phyloP scores from a whole-genome alignment of 2,329 filamentous ascomycete species.

The Penicillium verrucosum region DNA sequence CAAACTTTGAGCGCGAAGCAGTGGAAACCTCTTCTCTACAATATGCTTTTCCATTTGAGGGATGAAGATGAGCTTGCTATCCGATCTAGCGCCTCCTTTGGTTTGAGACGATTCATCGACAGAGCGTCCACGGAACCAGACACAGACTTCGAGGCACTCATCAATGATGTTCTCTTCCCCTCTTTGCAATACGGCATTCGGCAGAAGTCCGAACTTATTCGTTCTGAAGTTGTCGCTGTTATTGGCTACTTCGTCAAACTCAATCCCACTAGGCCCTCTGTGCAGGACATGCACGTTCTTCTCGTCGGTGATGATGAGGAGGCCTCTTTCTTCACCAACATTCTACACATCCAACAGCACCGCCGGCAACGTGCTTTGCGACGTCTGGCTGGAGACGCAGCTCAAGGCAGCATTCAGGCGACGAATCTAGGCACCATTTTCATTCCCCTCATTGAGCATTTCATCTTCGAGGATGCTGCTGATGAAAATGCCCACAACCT shows the following conservation, averaged over 20 bases:
- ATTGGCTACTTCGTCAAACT: slow-evolving; percentile 73
- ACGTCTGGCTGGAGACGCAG: slow-evolving; percentile 67
- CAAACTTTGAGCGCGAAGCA: slow-evolving; percentile 63
- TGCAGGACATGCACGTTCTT: slow-evolving; percentile 71
- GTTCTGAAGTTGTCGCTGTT: slow-evolving; percentile 75
- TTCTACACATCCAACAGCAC: slow-evolving; percentile 84
- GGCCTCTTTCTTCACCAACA: slow-evolving; percentile 85
- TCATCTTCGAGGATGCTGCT: slow-evolving; percentile 78
- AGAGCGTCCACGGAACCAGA: slow-evolving; percentile 47
- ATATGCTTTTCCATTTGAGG: slow-evolving; percentile 81
- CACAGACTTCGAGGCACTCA: slow-evolving; percentile 54
- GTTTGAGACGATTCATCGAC: slow-evolving; percentile 73
- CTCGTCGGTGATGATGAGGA: slow-evolving; percentile 71
- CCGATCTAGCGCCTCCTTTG: slow-evolving; percentile 75
- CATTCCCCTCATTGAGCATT: slow-evolving; percentile 88
- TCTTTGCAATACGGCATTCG: slow-evolving; percentile 72
- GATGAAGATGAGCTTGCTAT: slow-evolving; percentile 87
- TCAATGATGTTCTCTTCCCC: slow-evolving; percentile 67
- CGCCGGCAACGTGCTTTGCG: slow-evolving; percentile 80
- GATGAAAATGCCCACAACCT: slow-evolving; percentile 77
- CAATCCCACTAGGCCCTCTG: slow-evolving; percentile 65
- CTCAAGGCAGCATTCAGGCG: slow-evolving; percentile 63
- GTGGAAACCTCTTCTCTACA: slow-evolving; percentile 86
- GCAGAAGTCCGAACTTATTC: slow-evolving; percentile 77
- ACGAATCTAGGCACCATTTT: slow-evolving; percentile 82